Percentiles rank a stretch among this genome's conserved stretches.
phyloP scores from a whole-genome alignment of 2,329 filamentous ascomycete species.

The Coniochaeta prunicola region DNA sequence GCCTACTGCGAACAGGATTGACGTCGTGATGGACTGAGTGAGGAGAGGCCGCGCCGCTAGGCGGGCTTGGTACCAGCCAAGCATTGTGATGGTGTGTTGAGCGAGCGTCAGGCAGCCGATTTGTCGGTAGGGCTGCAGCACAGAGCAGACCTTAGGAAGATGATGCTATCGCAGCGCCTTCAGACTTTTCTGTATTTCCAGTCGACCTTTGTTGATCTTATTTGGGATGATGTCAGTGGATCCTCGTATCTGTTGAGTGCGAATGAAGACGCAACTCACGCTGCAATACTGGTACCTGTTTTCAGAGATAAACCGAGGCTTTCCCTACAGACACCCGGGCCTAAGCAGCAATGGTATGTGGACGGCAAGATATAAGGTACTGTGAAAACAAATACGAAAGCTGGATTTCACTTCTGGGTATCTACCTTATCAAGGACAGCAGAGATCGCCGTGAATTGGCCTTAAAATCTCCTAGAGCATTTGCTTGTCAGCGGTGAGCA shows the following conservation, averaged over 20 bases:
- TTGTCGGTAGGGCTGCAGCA: too few species aligned
- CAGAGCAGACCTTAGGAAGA: neutral
- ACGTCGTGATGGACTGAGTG: conserved; percentile 85
- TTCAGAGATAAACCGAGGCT: too few species aligned
- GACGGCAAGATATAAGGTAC: too few species aligned
- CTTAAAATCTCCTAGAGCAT: too few species aligned
- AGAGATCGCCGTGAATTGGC: too few species aligned
- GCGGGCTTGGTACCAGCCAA: conserved; percentile 69
- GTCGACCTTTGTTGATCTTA: neutral
- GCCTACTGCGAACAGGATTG: conserved; percentile 85
- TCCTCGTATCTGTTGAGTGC: neutral
- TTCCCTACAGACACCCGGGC: too few species aligned
- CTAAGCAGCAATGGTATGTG: too few species aligned
- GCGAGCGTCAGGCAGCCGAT: neutral
- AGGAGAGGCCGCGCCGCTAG: conserved; percentile 76
- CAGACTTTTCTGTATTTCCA: neutral
- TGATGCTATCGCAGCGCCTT: neutral
- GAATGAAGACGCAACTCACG: too few species aligned
- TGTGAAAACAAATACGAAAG: too few species aligned
- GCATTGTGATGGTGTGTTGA: conserved; percentile 2
- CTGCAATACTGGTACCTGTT: too few species aligned
- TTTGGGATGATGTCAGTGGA: neutral
- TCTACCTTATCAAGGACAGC: too few species aligned
- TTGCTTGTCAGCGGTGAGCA: neutral
- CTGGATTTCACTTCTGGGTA: too few species aligned